These are phyloP conservation scores for Xylaria intraflava DNA, from an alignment of 495 filamentous ascomycete genomes.

Conservation along the genomic window DNA sequence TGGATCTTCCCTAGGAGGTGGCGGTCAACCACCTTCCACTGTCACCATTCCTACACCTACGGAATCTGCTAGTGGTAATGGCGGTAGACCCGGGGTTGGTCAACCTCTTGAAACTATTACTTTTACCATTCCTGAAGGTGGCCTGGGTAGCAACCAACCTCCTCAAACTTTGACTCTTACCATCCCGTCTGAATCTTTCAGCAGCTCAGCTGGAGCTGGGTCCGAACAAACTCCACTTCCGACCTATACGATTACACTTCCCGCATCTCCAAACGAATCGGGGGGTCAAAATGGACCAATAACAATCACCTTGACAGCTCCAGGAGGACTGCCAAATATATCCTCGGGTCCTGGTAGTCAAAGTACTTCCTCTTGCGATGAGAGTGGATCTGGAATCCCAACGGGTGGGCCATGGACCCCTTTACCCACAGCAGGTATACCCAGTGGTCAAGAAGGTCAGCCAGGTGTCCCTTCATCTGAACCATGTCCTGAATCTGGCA, in stretches of 20 bases:
- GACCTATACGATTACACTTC: conserved; percentile 4
- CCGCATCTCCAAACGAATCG: neutral
- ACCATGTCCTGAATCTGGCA: neutral
- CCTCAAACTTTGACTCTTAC: conserved; percentile 11
- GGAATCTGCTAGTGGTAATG: conserved; percentile 11
- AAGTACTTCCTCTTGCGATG: conserved; percentile 6
- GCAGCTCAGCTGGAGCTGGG: too few relatives aligned
- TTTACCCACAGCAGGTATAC: conserved; percentile 3
- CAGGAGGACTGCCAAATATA: conserved; percentile 3
- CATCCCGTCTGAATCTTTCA: neutral
- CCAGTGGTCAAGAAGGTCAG: neutral
- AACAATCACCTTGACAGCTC: conserved; percentile 7
- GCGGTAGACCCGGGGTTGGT: conserved; percentile 3
- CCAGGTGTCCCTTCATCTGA: neutral
- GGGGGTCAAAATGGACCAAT: conserved; percentile 3
- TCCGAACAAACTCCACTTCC: neutral
- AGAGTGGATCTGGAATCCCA: neutral
- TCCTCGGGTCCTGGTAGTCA: neutral
- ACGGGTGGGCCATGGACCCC: neutral
- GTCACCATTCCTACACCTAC: conserved; percentile 22
- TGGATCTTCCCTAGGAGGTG: conserved; percentile 5
- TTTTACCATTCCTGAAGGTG: conserved; percentile 6
- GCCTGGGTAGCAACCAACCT: neutral
- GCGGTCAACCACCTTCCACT: conserved; percentile 13
- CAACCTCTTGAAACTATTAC: conserved; percentile 11